A percentile compares a stretch with the other conserved stretches of the same genome.
Evolutionary conservation across 345 rosid genomes (phyloP).

Genomic region (Aegle marmelos): DNA sequence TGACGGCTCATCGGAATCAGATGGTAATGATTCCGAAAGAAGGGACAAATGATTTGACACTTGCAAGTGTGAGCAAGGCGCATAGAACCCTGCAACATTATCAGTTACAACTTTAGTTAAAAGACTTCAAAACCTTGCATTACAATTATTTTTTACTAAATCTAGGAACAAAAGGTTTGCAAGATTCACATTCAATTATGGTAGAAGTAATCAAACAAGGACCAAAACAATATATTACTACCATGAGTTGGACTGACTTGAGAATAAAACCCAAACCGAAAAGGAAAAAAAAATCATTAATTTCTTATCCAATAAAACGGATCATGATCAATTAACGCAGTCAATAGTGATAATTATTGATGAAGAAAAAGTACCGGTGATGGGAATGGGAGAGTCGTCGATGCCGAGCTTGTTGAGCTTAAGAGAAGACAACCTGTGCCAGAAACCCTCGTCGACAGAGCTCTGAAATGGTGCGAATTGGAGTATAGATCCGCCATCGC

Average conservation of each 20-base stretch:
- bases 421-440: conserved; percentile 83
- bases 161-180: background rate
- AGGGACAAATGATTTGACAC: conserved; percentile 74
- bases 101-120: background rate
- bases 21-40: conserved; percentile 65
- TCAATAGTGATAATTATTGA: background rate
- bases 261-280: background rate
- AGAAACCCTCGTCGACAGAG: conserved; percentile 85
- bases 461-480: conserved; percentile 81
- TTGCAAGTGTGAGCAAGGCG: conserved; percentile 82
- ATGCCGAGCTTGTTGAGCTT: conserved; percentile 85
- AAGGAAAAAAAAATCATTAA: background rate
- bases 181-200: background rate
- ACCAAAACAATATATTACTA: background rate
- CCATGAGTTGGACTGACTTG: background rate
- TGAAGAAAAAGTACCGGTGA: conserved; percentile 49
- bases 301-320: background rate
- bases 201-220: background rate
- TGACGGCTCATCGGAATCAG: conserved; percentile 35
- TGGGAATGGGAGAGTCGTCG: conserved; percentile 82
- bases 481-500: conserved; percentile 20
- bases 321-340: background rate
- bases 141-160: background rate
- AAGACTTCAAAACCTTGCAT: background rate
- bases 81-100: conserved; percentile 58